phyloP scores from a whole-genome alignment of 441 rosid genomes.

The Pelargonium cotyledonis region DNA sequence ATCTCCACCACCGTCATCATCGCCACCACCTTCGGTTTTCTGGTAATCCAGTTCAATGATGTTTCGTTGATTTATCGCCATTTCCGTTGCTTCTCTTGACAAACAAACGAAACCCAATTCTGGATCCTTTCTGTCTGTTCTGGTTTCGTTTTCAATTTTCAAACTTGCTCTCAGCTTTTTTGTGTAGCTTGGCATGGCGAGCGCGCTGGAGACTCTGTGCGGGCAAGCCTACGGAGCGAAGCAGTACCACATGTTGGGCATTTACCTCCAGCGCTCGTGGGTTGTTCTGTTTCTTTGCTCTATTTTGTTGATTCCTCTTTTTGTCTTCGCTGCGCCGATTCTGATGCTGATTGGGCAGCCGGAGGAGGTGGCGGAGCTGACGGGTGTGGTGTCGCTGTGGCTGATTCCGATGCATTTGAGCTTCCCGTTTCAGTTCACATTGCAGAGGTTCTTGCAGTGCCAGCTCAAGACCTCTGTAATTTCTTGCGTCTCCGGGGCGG shows the following conservation, averaged over 20 bases:
- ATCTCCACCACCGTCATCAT: constrained; percentile 33
- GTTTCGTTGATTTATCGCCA: background rate
- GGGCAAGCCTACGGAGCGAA: constrained; percentile 40
- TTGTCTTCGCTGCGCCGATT: constrained; percentile 38
- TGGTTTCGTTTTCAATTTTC: background rate
- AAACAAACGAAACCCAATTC: no score
- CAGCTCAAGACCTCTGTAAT: constrained; percentile 39
- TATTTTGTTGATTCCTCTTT: constrained; percentile 37
- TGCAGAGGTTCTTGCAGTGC: constrained; percentile 47
- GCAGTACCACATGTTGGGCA: constrained; percentile 30
- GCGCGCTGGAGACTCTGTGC: constrained; percentile 37
- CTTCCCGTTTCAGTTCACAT: constrained; percentile 42
- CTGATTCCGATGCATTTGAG: constrained; percentile 44
- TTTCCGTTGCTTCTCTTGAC: no score
- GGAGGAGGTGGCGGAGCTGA: constrained; percentile 33
- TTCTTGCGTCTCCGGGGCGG: constrained; percentile 32
- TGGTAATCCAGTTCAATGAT: constrained; percentile 23
- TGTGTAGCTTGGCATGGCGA: constrained; percentile 32
- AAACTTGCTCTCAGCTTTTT: background rate
- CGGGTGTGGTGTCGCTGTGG: constrained; percentile 42
- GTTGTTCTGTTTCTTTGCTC: constrained; percentile 35
- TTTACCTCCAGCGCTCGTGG: constrained; percentile 47
- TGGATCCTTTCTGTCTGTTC: no score
- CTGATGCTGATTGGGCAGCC: constrained; percentile 43
- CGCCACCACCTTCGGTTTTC: constrained; percentile 31